A percentile compares a stretch with the other conserved stretches of the same genome.
Evolutionary conservation across 2,329 filamentous ascomycete genomes (phyloP).

Genomic region (Colletotrichum chlorophyti): DNA sequence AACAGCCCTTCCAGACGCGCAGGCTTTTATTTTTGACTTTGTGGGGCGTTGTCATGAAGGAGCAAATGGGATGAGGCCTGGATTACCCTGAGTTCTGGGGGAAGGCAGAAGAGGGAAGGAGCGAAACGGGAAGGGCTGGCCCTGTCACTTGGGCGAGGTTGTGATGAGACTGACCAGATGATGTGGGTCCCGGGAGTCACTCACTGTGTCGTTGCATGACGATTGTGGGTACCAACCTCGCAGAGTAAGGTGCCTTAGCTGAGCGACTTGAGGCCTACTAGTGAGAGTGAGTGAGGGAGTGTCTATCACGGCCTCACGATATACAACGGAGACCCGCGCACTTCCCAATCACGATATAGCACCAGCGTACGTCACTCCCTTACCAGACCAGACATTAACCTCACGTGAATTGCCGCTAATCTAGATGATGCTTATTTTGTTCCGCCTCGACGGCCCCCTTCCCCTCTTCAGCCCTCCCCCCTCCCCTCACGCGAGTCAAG

Average conservation of each 20-base stretch:
- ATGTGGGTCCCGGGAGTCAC: neutral
- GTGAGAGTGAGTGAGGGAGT: too few relatives aligned
- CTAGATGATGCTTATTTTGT: neutral
- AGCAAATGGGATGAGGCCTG: slow-evolving; percentile 11
- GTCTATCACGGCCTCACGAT: too few relatives aligned
- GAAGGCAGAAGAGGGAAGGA: slow-evolving; percentile 18
- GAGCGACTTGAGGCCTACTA: too few relatives aligned
- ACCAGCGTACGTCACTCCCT: neutral
- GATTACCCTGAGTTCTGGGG: slow-evolving; percentile 11
- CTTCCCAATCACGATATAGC: neutral
- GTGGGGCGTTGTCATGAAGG: slow-evolving; percentile 13
- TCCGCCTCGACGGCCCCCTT: slow-evolving; percentile 19
- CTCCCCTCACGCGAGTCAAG: slow-evolving; percentile 23
- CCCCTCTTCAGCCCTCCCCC: slow-evolving; percentile 14
- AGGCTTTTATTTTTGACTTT: slow-evolving; percentile 11
- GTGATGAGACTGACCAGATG: slow-evolving; percentile 15
- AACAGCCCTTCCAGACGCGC: too few relatives aligned
- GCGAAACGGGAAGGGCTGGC: slow-evolving; percentile 1
- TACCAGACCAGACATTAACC: neutral
- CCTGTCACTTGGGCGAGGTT: slow-evolving; percentile 7
- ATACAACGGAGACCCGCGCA: too few relatives aligned
- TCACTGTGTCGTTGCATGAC: too few relatives aligned
- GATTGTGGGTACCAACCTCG: too few relatives aligned
- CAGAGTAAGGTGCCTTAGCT: too few relatives aligned
- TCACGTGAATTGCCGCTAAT: too few relatives aligned